phyloP scores from a whole-genome alignment of 2,329 filamentous ascomycete species.

The Shiraia sp. region DNA sequence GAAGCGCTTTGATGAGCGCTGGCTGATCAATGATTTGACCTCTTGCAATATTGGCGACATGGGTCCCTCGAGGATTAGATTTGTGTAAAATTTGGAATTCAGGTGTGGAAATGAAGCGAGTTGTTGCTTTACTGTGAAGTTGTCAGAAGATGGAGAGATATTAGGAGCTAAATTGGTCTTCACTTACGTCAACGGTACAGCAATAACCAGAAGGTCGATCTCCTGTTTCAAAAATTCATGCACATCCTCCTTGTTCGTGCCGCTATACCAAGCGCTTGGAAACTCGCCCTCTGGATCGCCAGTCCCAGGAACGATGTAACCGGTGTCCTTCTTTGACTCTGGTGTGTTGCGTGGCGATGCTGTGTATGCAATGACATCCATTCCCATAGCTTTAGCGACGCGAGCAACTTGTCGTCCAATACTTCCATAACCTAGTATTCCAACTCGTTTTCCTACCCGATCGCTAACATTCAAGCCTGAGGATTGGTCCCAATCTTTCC shows the following conservation, averaged over 20 bases:
- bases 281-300: slow-evolving; percentile 61
- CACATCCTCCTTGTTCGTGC: slow-evolving; percentile 55
- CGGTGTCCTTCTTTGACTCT: slow-evolving; percentile 64
- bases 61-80: slow-evolving; percentile 53
- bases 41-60: slow-evolving; percentile 72
- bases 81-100: slow-evolving; percentile 61
- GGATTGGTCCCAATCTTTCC: slow-evolving; percentile 52
- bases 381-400: slow-evolving; percentile 67
- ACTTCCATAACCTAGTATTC: slow-evolving; percentile 65
- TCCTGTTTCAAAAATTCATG: slow-evolving; percentile 59
- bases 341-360: slow-evolving; percentile 69
- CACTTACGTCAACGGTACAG: slow-evolving; percentile 59
- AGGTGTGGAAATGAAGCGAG: slow-evolving; percentile 55
- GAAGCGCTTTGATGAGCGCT: slow-evolving; percentile 65
- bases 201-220: slow-evolving; percentile 61
- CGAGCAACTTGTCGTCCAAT: slow-evolving; percentile 64
- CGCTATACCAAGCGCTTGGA: slow-evolving; percentile 61
- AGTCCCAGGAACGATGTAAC: slow-evolving; percentile 71
- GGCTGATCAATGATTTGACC: slow-evolving; percentile 65
- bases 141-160: slow-evolving; percentile 2
- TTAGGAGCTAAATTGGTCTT: no score
- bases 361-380: slow-evolving; percentile 76
- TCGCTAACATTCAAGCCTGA: slow-evolving; percentile 52
- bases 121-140: slow-evolving; percentile 49
- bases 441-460: slow-evolving; percentile 61